Base-by-base conservation (phyloP, 768 basidiomycete genomes). In the Tephrocybe sp. region DNA sequence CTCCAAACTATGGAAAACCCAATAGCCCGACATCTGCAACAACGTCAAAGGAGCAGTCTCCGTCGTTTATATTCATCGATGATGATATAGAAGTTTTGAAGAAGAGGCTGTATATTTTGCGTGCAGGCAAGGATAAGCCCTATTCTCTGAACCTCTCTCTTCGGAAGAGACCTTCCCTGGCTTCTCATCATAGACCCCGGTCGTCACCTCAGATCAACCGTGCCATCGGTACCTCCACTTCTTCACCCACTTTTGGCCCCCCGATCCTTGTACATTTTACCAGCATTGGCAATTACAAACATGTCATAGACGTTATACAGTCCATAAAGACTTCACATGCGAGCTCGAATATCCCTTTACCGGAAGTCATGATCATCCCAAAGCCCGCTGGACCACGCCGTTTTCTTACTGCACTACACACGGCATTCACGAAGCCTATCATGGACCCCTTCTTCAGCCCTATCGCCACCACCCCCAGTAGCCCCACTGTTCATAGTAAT, bases 331-430 rank as follows among this genome's bases (percentile, higher is more conserved):
- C 66, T 33, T 75, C 76, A 1, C 79, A 79, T 46, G 60, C 69
- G 18, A 67, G 72, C 30, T 69, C 78, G 10, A 53, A 73, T 61
- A 63, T 72, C 20, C 73, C 77, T 14, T 66, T 88, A 10, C 87
- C 97, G 1, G 97, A 99, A 60, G 83, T 99, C 24, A 90, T 98
- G 80, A 92, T 99, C 58, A 87, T 98, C 33, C 96, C 95, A 18
- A 99, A 98, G 69, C 96, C 96, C 9, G 95, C 90, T 15, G 96
- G 97, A 4, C 97, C 97, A 6, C 84, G 96, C 33, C 84, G 96
- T 8, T 86, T 98, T 59, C 73, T 99, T 58, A 95, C 94, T 18
- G 89, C 94, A 21, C 74, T 99, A 15, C 89, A 96, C 65, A 98
- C 92, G 3, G 94, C 94, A 1, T 78, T 91, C 43, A 88, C 82